Conservation (phyloP, 2,329 filamentous ascomycete genomes). For the Trichoderma sp. region DNA sequence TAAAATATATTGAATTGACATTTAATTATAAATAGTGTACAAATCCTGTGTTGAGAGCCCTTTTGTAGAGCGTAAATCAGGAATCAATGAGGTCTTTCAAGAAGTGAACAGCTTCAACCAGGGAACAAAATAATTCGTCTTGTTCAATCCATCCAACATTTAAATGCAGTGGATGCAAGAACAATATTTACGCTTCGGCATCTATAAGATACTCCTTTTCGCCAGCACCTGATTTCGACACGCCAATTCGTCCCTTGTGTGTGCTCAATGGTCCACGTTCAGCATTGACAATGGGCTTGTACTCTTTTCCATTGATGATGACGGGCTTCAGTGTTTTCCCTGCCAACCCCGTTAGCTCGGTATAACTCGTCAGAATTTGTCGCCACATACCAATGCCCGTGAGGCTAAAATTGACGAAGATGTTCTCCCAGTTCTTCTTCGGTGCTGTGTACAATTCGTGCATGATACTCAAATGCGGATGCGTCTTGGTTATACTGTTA, state of each 20-base stretch:
- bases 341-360: not conserved
- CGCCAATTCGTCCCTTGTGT: not conserved
- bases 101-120: not conserved
- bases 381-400: conserved; percentile 12
- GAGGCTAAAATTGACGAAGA: conserved; percentile 37
- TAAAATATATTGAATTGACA: not conserved
- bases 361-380: not conserved
- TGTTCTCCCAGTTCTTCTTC: conserved; percentile 42
- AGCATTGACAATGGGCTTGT: conserved; percentile 2
- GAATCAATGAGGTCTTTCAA: rapidly evolving
- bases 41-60: not conserved
- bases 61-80: not conserved
- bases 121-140: not conserved
- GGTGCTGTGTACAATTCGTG: conserved; percentile 47
- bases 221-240: not conserved
- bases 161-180: not conserved
- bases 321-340: conserved; percentile 4
- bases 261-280: not conserved
- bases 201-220: not conserved
- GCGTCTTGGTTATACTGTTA: conserved; percentile 30
- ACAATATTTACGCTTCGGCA: not conserved
- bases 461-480: conserved; percentile 42
- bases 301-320: conserved; percentile 1
- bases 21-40: not conserved
- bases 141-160: not conserved